Conservation (phyloP, 2,329 filamentous ascomycete species). For the Capronia epimyces region DNA sequence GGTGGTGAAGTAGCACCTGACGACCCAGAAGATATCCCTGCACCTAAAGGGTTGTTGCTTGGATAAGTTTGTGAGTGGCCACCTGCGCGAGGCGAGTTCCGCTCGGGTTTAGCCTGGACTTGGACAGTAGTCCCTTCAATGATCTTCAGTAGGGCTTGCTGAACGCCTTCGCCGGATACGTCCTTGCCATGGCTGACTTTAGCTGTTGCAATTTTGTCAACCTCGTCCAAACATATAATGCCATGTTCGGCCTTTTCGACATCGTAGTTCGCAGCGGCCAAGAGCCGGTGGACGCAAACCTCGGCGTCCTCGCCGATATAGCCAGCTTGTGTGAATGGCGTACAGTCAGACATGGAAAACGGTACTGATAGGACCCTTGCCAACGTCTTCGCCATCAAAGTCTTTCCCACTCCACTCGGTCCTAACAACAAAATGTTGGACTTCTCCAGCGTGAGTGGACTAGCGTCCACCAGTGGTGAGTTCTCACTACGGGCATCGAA, state of each 20-base stretch:
- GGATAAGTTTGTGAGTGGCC: slow-evolving; percentile 38
- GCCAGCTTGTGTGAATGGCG: slow-evolving; percentile 89
- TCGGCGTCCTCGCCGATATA: slow-evolving; percentile 99
- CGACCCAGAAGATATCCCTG: slow-evolving; percentile 30
- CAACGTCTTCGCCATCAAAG: slow-evolving; percentile 82
- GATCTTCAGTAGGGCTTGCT: slow-evolving; percentile 91
- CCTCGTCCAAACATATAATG: slow-evolving; percentile 93
- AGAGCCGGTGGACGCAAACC: slow-evolving; percentile 80
- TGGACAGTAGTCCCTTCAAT: slow-evolving; percentile 94
- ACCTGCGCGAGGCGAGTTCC: slow-evolving; percentile 37
- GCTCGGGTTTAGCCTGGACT: slow-evolving; percentile 69
- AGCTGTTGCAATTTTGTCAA: slow-evolving; percentile 91
- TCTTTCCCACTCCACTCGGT: slow-evolving; percentile 93
- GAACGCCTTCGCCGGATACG: slow-evolving; percentile 91
- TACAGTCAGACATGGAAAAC: slow-evolving; percentile 93
- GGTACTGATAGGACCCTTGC: slow-evolving; percentile 91
- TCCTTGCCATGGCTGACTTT: slow-evolving; percentile 86
- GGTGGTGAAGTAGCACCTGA: slow-evolving; percentile 32
- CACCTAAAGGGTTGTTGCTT: slow-evolving; percentile 36
- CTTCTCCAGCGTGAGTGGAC: slow-evolving; percentile 77
- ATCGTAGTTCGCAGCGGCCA: slow-evolving; percentile 87
- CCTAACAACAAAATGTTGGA: slow-evolving; percentile 89
- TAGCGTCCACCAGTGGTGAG: slow-evolving; percentile 49
- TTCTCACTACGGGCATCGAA: slow-evolving; percentile 27
- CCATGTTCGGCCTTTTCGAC: slow-evolving; percentile 78